Evolutionary conservation across 768 basidiomycete species (phyloP).

Genomic region (Lyophyllum decastes): DNA sequence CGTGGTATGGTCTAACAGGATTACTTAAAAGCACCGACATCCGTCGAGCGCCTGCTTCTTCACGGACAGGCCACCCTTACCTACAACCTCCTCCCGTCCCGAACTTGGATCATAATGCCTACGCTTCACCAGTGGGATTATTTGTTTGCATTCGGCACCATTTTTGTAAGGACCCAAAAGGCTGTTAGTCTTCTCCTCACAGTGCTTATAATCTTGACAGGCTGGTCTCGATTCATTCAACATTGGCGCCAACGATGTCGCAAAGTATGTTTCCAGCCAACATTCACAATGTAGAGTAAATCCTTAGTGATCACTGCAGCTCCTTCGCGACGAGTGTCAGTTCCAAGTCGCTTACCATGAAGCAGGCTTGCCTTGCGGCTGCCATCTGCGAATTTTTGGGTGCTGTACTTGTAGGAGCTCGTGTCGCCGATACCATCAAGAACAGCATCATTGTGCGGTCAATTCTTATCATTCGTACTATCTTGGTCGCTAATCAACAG

Average conservation of each 20-base stretch:
- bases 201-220: neutral
- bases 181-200: neutral
- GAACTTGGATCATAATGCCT: conserved; percentile 17
- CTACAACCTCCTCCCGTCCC: neutral
- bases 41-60: neutral
- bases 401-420: conserved; percentile 27
- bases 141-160: conserved; percentile 28
- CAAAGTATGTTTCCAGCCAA: conserved; percentile 18
- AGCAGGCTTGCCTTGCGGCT: conserved; percentile 26
- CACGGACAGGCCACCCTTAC: neutral
- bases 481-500: neutral
- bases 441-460: conserved; percentile 27
- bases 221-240: conserved; percentile 21
- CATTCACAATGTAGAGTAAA: neutral
- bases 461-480: no score
- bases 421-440: conserved; percentile 29
- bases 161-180: conserved; percentile 14
- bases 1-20: no score
- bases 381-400: conserved; percentile 28
- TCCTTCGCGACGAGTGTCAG: conserved; percentile 25
- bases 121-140: conserved; percentile 30
- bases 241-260: conserved; percentile 31
- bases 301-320: conserved; percentile 1
- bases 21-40: neutral
- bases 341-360: conserved; percentile 26